Base-by-base conservation (phyloP, 805 yeast genomes). In the Teunomyces aglyptinius region DNA sequence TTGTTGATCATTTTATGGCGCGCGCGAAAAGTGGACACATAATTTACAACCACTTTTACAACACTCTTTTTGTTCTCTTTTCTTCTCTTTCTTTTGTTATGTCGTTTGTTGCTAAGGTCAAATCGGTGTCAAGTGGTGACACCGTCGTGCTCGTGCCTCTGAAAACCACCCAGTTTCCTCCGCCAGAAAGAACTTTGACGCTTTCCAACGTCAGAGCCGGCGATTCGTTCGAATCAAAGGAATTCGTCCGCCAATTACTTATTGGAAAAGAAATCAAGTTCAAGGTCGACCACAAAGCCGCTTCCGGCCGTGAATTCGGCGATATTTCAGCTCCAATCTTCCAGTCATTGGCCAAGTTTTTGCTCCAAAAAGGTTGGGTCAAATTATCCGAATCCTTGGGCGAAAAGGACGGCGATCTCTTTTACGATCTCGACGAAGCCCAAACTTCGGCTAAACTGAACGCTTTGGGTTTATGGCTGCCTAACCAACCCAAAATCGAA, bases 61-160 rank as follows among this genome's bases (percentile, higher is more conserved):
- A 20, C 24, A 20, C 19, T 35, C 10, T 18, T 15, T 15, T 11
- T 12, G 5, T 3, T 2, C 5, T 2, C 5, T 38, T 10, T 26
- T 11, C 11, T 38, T 20, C 13, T 12, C 13, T 8, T 4, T 4
- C 13, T 7, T 34, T 8, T 35, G n/a, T 29, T 11, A 49, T 49
- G 52, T 46, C 45, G 13, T 59, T 67, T 45, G 58, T 57, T 36
- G 91, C 89, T 33, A 82, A 78, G 61, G 91, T 86, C 41, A 85
- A 85, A 59, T 73, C 81, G 38, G 89, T 85, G 13, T 60, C 83
- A 31, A 83, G 87, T 41, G 89, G 86, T 4, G 92, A 86, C 65
- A 81, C 90, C 10, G 54, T 86, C 32, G 77, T 85, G 34, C 73
- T 86, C 51, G 71, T 73, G 8, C 85, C 89, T 3, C 53, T 76